Conservation (phyloP, 1,139 yeast genomes). For the Blastobotrys apis region DNA sequence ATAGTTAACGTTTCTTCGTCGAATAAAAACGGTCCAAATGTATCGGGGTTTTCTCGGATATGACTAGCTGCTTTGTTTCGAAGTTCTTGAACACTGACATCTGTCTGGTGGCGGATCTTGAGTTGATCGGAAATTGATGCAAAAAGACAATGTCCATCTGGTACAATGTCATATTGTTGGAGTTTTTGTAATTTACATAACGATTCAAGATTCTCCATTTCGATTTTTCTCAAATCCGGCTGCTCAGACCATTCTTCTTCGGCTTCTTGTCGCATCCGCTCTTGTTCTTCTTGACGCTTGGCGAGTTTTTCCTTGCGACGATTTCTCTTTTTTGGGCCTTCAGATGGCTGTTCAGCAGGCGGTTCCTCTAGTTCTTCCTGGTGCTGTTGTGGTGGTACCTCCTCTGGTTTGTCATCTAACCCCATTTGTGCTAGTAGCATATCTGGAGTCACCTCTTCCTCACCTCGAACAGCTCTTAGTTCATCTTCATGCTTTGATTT, state of each 20-base stretch:
- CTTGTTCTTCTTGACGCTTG: slow-evolving; percentile 65
- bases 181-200: slow-evolving; percentile 49
- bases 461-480: slow-evolving; percentile 9
- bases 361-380: slow-evolving; percentile 29
- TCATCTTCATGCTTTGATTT: slow-evolving; percentile 44
- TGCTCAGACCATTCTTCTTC: slow-evolving; percentile 58
- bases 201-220: slow-evolving; percentile 57
- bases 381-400: slow-evolving; percentile 35
- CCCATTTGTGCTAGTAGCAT: slow-evolving; percentile 44
- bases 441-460: slow-evolving; percentile 56
- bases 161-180: slow-evolving; percentile 53
- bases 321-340: slow-evolving; percentile 50
- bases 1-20: slow-evolving; percentile 66
- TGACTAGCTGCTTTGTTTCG: slow-evolving; percentile 63
- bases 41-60: slow-evolving; percentile 59
- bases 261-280: slow-evolving; percentile 63
- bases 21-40: slow-evolving; percentile 75
- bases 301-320: slow-evolving; percentile 82
- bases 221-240: slow-evolving; percentile 67
- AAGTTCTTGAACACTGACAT: slow-evolving; percentile 47
- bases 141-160: slow-evolving; percentile 94
- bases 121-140: slow-evolving; percentile 83
- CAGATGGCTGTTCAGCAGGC: slow-evolving; percentile 16
- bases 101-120: slow-evolving; percentile 44
- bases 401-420: slow-evolving; percentile 29